Evolutionary conservation across 2,329 filamentous ascomycete species (phyloP), one percentile per base, ranked within the genome.

Genomic region (Fusarium annulatum): DNA sequence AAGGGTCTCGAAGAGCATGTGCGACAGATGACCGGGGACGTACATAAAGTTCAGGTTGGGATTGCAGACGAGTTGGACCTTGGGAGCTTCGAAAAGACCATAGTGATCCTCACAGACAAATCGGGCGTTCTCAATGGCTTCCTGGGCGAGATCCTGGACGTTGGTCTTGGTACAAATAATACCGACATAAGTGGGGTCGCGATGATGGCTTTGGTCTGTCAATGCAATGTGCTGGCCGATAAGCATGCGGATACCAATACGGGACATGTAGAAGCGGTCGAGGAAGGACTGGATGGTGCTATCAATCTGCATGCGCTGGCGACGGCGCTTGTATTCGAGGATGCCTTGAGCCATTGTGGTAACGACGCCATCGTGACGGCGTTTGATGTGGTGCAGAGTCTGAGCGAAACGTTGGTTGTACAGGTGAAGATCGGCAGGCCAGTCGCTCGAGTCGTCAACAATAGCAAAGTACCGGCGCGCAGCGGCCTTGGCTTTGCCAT

Each of bases 131-230:
- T 98, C 96, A 79, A 99, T 98, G 68, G 96, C 96, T 84, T 99
- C 96, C 80, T 97, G 92, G 8, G 96, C 96, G 55, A 99, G 90
- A 77, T 99, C 96, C 66, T 91, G 91, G 43, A 99, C 96, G 78
- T 98, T 99, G 33, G 96, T 98, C 86, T 97, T 97, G 69, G 96
- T 99, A 86, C 96, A 99, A 80, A 99, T 99, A 76, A 99, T 98
- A 72, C 96, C 96, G 76, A 99, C 96, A 80, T 99, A 98, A 70
- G 94, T 94, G 42, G 95, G 94, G 82, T 98, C 96, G 71, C 92
- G 91, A 76, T 95, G 91, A 77, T 96, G 92, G 78, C 92, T 93
- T 84, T 98, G 95, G 82, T 98, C 96, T 10, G 95, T 97, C 67
- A 99, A 88, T 67, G 96, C 96, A 79, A 99, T 97, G 86, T 99